Base-by-base conservation (phyloP, 495 filamentous ascomycete species). In the Halenospora varia region DNA sequence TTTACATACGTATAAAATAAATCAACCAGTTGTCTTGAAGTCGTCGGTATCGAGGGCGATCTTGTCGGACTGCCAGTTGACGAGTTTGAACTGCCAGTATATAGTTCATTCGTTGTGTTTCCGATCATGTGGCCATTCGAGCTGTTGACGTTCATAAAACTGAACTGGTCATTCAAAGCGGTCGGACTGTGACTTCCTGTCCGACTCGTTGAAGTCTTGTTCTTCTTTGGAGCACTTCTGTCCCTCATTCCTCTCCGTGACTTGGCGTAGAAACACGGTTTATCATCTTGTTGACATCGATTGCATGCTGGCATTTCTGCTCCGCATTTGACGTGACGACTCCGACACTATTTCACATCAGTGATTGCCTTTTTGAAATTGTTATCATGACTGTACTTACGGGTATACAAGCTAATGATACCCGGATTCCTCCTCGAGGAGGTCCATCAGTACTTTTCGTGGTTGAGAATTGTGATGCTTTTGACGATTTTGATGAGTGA, bases 251-350 rank as follows among this genome's bases (percentile, higher is more conserved):
- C 80, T 50, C 81, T 72, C n/a, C 79, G 71, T 46, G 77, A 80
- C 45, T 73, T 72, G 9, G 72, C 65, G 62, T 81, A 82, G 25
- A 65, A 64, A 55, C 80, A 82, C n/a, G 72, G 61, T 51, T 70
- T 69, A 41, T 68, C 68, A 51, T 72, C 66, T 13, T 66, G 66
- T n/a, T 57, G 51, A 55, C 80, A 82, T 15, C 78, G 68, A 26
- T 53, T 62, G 51, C 78, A 73, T 40, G 63, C 48, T 20, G 81
- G 81, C 58, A 71, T 64, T 10, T 68, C 68, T 10, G 77, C 77
- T 57, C 82, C 79, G 60, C 81, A 84, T 62, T 81, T 81, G 3
- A 83, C 64, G 64, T 84, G 82, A 44, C 80, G 73, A 50, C 70
- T 76, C 13, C 81, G 73, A 65, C 82, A 85, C 59, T 60, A 20